Evolutionary conservation across 2,329 filamentous ascomycete genomes (phyloP).

Genomic region (Dactylellina cionopaga): DNA sequence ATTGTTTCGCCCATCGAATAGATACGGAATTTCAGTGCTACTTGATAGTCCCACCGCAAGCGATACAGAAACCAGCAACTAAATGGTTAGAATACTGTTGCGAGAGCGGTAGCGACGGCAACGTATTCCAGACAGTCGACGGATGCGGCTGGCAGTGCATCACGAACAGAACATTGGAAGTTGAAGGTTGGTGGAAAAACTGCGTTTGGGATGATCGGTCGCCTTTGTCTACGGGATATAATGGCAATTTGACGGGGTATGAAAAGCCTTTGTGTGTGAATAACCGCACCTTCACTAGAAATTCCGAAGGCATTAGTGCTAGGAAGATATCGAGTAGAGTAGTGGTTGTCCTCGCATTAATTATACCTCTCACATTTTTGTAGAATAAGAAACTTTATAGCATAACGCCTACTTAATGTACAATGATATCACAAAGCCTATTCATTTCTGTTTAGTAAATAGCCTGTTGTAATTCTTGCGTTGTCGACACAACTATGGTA

Average conservation of each 20-base stretch:
- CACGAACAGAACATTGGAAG: neutral
- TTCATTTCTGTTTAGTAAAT: neutral
- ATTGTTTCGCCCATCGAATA: slow-evolving; percentile 10
- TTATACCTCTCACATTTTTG: neutral
- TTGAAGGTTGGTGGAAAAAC: slow-evolving; percentile 2
- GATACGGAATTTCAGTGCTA: slow-evolving; percentile 9
- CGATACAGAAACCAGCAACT: neutral
- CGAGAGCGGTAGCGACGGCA: neutral
- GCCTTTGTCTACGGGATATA: neutral
- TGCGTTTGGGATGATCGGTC: slow-evolving; percentile 12
- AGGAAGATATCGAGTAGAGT: neutral
- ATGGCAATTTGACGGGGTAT: slow-evolving; percentile 8
- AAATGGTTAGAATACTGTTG: slow-evolving; percentile 17
- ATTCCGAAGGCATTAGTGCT: neutral
- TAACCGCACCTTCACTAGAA: neutral
- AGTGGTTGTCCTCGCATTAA: neutral
- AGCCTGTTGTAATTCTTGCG: slow-evolving; percentile 32
- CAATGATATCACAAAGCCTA: neutral
- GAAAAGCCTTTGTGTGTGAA: neutral
- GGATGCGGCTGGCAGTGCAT: slow-evolving; percentile 17
- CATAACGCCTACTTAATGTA: neutral
- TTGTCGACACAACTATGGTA: slow-evolving; percentile 23
- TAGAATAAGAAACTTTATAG: neutral
- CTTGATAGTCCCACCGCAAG: neutral
- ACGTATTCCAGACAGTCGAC: slow-evolving; percentile 1